A percentile compares a stretch with the other conserved stretches of the same genome.
Evolutionary conservation across 768 basidiomycete species (phyloP).

Genomic region (Tulasnella sp.): DNA sequence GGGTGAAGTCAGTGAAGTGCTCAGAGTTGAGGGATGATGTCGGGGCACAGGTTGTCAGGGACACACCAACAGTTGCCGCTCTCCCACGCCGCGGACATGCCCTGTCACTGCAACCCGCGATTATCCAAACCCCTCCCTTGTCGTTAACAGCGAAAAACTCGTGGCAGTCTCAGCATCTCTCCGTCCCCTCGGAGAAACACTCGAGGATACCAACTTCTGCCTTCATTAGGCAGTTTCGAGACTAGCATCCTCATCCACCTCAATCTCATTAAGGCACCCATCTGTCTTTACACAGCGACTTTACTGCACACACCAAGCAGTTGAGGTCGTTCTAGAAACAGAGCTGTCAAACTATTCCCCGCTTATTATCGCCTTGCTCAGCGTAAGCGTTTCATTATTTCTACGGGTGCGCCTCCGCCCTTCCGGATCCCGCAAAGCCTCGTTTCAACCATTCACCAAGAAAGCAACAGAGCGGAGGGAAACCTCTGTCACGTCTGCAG

Average conservation of each 20-base stretch:
- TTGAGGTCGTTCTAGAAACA: too few relatives aligned
- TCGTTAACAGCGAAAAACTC: too few relatives aligned
- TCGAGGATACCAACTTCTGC: too few relatives aligned
- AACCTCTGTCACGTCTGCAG: background rate
- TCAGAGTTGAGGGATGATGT: slow-evolving; percentile 11
- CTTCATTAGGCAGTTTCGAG: too few relatives aligned
- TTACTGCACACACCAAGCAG: too few relatives aligned
- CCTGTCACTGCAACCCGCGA: background rate
- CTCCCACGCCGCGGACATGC: background rate
- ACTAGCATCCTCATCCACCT: too few relatives aligned
- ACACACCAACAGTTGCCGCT: background rate
- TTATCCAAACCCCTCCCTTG: background rate
- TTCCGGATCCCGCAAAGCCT: background rate
- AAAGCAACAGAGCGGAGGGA: background rate
- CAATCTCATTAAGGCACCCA: too few relatives aligned
- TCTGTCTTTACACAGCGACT: too few relatives aligned
- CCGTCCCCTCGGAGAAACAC: too few relatives aligned
- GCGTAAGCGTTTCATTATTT: background rate
- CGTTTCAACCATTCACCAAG: background rate
- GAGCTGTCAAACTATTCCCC: background rate
- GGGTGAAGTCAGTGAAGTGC: slow-evolving; percentile 4
- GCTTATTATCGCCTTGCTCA: background rate
- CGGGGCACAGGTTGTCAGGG: slow-evolving; percentile 1
- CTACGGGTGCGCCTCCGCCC: background rate
- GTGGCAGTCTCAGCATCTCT: too few relatives aligned